Conservation (phyloP, 495 filamentous ascomycete genomes). For the Lasiosphaeriaceae sp. region DNA sequence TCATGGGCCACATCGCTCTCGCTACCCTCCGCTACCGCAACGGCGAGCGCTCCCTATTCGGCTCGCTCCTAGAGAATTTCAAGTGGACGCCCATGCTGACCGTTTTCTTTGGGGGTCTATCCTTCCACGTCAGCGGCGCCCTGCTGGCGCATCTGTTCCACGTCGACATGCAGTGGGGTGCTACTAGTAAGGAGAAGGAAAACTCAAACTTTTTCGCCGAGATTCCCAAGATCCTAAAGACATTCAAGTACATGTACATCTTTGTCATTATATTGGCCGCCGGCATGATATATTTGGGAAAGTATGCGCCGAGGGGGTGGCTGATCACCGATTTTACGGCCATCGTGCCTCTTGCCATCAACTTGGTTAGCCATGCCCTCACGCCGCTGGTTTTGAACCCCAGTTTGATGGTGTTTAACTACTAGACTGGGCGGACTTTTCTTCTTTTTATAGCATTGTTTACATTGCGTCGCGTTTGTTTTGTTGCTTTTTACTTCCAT, state of each 20-base stretch:
- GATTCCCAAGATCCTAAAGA: slow-evolving; percentile 64
- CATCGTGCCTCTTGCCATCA: slow-evolving; percentile 66
- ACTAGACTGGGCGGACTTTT: slow-evolving; percentile 34
- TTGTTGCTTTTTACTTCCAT: too few relatives aligned
- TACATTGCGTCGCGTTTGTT: too few relatives aligned
- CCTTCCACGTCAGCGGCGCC: slow-evolving; percentile 59
- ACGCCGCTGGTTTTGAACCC: slow-evolving; percentile 68
- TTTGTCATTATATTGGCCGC: slow-evolving; percentile 56
- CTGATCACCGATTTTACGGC: slow-evolving; percentile 66
- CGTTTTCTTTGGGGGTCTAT: slow-evolving; percentile 63
- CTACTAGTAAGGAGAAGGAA: slow-evolving; percentile 62
- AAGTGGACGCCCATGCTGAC: slow-evolving; percentile 63
- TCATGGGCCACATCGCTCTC: slow-evolving; percentile 55
- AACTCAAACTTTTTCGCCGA: slow-evolving; percentile 72
- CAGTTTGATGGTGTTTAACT: slow-evolving; percentile 71
- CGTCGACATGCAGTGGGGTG: slow-evolving; percentile 63
- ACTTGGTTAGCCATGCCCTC: slow-evolving; percentile 59
- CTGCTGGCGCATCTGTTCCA: slow-evolving; percentile 60
- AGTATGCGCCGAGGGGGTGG: slow-evolving; percentile 59
- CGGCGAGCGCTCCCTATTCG: slow-evolving; percentile 46
- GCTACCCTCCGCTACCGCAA: slow-evolving; percentile 59
- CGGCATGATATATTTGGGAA: slow-evolving; percentile 61
- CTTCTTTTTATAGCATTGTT: too few relatives aligned
- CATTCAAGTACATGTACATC: slow-evolving; percentile 65
- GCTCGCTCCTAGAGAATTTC: slow-evolving; percentile 58